Percentiles rank a stretch among this genome's conserved stretches.
These are phyloP conservation scores for Candida adriatica DNA, from an alignment of 805 yeast species.

Conservation along the genomic window DNA sequence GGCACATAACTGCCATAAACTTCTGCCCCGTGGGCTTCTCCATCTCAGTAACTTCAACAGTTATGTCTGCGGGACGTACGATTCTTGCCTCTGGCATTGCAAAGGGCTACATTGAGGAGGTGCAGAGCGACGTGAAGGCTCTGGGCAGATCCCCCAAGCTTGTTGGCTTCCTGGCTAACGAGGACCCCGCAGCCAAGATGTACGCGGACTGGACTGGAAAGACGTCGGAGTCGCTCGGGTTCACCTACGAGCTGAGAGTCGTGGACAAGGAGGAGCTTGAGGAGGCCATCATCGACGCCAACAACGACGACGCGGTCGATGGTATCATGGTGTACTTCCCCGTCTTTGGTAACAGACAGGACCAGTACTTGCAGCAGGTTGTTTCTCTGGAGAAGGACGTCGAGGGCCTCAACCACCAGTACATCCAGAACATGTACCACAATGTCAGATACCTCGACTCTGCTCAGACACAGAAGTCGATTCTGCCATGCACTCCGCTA, in stretches of 20 bases:
- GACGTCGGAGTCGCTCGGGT: constrained; percentile 81
- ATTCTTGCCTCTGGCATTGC: constrained; percentile 85
- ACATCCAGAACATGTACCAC: constrained; percentile 92
- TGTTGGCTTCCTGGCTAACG: constrained; percentile 88
- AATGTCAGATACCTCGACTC: constrained; percentile 80
- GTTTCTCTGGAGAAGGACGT: constrained; percentile 91
- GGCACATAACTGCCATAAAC: background rate
- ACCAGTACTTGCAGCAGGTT: constrained; percentile 90
- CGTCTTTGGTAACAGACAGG: constrained; percentile 91
- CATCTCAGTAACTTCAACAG: too few relatives aligned
- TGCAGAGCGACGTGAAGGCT: constrained; percentile 46
- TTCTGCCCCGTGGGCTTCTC: too few relatives aligned
- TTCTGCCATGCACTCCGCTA: constrained; percentile 93
- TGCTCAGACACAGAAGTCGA: constrained; percentile 63
- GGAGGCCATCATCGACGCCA: constrained; percentile 75
- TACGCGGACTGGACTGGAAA: constrained; percentile 96
- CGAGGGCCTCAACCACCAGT: constrained; percentile 87
- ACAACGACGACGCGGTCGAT: constrained; percentile 64
- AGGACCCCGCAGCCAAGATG: constrained; percentile 91
- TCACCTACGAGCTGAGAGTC: constrained; percentile 71
- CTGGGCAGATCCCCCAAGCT: constrained; percentile 60
- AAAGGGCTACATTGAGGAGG: constrained; percentile 70
- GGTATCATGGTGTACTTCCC: constrained; percentile 98
- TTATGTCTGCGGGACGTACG: constrained; percentile 55
- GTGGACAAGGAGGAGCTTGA: constrained; percentile 77